phyloP scores from a whole-genome alignment of 2,329 filamentous ascomycete species.

The Ceratocystis harringtonii region DNA sequence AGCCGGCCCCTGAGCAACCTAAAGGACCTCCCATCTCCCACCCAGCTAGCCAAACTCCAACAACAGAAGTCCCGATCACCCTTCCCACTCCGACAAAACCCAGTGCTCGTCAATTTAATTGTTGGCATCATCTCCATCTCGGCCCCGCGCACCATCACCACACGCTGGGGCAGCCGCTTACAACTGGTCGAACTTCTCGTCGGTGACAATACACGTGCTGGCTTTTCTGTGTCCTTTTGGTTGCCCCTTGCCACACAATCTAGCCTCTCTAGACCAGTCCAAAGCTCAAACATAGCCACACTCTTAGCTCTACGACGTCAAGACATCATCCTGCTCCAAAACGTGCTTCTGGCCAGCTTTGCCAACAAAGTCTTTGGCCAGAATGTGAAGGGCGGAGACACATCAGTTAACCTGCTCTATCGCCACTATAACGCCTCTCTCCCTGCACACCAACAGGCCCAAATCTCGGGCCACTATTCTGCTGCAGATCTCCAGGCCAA shows the following conservation, averaged over 20 bases:
- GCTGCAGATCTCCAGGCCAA: slow-evolving; percentile 31
- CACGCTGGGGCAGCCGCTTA: slow-evolving; percentile 45
- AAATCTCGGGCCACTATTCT: slow-evolving; percentile 45
- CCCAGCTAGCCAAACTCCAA: slow-evolving; percentile 53
- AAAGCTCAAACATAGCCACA: slow-evolving; percentile 17
- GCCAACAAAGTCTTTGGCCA: slow-evolving; percentile 68
- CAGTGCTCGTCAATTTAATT: slow-evolving; percentile 62
- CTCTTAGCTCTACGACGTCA: slow-evolving; percentile 43
- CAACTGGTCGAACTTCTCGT: slow-evolving; percentile 64
- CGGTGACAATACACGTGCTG: slow-evolving; percentile 69
- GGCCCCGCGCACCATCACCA: slow-evolving; percentile 50
- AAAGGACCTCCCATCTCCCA: slow-evolving; percentile 52
- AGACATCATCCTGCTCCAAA: slow-evolving; percentile 66
- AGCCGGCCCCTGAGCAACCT: slow-evolving; percentile 38
- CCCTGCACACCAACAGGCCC: slow-evolving; percentile 34
- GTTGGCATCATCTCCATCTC: slow-evolving; percentile 61
- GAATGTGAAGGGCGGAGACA: slow-evolving; percentile 54
- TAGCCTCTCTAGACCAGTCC: background rate
- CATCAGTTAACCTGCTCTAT: slow-evolving; percentile 52
- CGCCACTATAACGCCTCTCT: slow-evolving; percentile 35
- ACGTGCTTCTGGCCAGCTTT: slow-evolving; percentile 65
- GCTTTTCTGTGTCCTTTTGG: slow-evolving; percentile 79
- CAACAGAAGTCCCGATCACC: background rate
- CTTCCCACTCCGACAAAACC: background rate
- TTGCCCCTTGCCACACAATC: slow-evolving; percentile 30